Evolutionary conservation across 306 rosid species (phyloP), one percentile per base, ranked within the genome.

Genomic region (Carpinus viminea): DNA sequence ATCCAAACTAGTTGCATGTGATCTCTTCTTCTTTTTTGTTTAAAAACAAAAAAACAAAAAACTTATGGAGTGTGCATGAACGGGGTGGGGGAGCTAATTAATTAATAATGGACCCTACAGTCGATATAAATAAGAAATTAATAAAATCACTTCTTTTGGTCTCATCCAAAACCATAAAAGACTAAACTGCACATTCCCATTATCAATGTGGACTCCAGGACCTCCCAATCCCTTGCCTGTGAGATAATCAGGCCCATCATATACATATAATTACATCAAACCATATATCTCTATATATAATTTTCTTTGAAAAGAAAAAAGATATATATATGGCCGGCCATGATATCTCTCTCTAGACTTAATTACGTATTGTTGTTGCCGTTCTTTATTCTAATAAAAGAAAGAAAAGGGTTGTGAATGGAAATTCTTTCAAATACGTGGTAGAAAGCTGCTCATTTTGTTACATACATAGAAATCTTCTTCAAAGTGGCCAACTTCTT

Each of bases 1-100:
- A 87, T 88, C 91, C 91, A 88, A 85, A 83, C 74, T 75, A 81
- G 65, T 47, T 78, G 85, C 91, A 85, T 83, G 91, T 88, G 89
- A 83, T 62, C 73, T 41, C 7, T 41, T 41, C 8, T 41, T 41
- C 5, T 41, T 38, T 41, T 5, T 41, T 41, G 0, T 5, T 41
- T 41, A 5, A 6, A 31, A 24, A 38, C 5, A 41, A 1, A 38
- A 38, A 3, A 38, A 38, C 0, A 38, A 38, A 38, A 38, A 5
- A 4, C 43, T 80, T 78, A 83, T 88, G 82, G 79, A 78, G 60
- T 50, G 83, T 88, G 83, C 91, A 88, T 83, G 91, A 83, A 87
- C 74, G 52, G 52, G 52, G 52, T 0, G 52, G 3, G 6, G 43
- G 5, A 38, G 78, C 76, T 88, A 71, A 80, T 70, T 24, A 24